Base-by-base conservation (phyloP, 192 early-diverging fungal genomes). In the Pilobolus umbonatus region DNA sequence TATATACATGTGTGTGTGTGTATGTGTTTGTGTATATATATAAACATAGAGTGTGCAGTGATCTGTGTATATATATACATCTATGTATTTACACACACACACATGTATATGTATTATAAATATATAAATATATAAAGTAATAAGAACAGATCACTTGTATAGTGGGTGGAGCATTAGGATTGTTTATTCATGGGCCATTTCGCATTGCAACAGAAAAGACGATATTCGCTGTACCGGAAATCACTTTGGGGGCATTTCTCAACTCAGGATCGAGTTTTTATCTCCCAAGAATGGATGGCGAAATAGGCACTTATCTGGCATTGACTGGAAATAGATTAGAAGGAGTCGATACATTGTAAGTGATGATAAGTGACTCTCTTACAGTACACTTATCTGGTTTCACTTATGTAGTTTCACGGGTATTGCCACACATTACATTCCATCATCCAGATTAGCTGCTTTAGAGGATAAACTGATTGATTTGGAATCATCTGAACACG, bases 81-180 rank as follows among this genome's bases (percentile, higher is more conserved):
- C 40, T 43, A 17, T 9, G n/a, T n/a, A n/a, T n/a, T n/a, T n/a
- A n/a, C n/a, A n/a, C n/a, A n/a, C n/a, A n/a, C n/a, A n/a, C n/a
- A n/a, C n/a, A 14, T 26, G 15, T 28, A 14, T 21, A 46, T 22
- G 5, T 10, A 9, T 45, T 45, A 19, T 45, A 5, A 0, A 45
- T 43, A 21, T 15, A 22, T 15, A 2, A 21, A 5, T 51, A 26
- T 51, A 53, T n/a, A 15, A 38, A 15, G 34, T 17, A 29, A 22
- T 0, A 30, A 12, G 21, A 14, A 38, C 39, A 15, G 9, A 44
- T 7, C 55, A 2, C 31, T 42, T 52, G 21, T 46, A 28, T 68
- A 91, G 89, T 99, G 92, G 96, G 96, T 39, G 96, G 93, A 30
- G 96, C 93, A 22, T 85, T 93, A 26, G 96, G 96, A 22, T 65